These are phyloP conservation scores for Quercus variabilis DNA, from an alignment of 306 rosid species.

Conservation along the genomic window DNA sequence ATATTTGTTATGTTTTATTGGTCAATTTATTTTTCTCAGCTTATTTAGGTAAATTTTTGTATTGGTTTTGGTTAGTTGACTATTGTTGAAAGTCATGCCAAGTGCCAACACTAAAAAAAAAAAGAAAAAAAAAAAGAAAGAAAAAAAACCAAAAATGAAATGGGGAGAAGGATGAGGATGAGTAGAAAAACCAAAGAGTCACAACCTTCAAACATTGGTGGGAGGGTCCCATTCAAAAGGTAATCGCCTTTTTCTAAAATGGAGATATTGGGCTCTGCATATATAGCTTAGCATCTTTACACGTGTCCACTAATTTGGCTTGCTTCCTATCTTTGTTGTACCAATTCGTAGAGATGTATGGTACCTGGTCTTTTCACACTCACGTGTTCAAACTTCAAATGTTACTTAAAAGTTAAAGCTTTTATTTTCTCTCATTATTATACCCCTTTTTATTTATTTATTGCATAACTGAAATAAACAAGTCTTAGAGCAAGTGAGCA, in stretches of 20 bases:
- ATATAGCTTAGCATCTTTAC: background rate
- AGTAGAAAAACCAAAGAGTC: conserved; percentile 19
- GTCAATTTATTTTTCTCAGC: too few relatives aligned
- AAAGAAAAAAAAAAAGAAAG: too few relatives aligned
- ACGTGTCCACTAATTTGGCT: background rate
- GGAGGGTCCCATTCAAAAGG: conserved; percentile 27
- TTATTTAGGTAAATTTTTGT: too few relatives aligned
- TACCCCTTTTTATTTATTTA: too few relatives aligned
- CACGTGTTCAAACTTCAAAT: too few relatives aligned
- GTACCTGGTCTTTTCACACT: too few relatives aligned
- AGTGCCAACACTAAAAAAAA: background rate
- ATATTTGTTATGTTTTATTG: too few relatives aligned
- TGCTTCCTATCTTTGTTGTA: background rate
- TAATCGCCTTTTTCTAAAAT: conserved; percentile 11
- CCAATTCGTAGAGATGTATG: background rate
- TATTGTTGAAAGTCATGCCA: background rate
- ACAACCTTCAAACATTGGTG: conserved; percentile 28
- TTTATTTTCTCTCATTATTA: too few relatives aligned
- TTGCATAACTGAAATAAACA: too few relatives aligned
- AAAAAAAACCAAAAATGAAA: too few relatives aligned
- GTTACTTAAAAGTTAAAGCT: too few relatives aligned
- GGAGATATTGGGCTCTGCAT: conserved; percentile 16
- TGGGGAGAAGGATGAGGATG: background rate
- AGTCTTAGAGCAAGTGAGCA: too few relatives aligned
- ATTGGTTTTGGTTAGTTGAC: background rate